These are phyloP conservation scores for Acrocalymma vagum DNA, from an alignment of 2,329 filamentous ascomycete species.

Conservation along the genomic window DNA sequence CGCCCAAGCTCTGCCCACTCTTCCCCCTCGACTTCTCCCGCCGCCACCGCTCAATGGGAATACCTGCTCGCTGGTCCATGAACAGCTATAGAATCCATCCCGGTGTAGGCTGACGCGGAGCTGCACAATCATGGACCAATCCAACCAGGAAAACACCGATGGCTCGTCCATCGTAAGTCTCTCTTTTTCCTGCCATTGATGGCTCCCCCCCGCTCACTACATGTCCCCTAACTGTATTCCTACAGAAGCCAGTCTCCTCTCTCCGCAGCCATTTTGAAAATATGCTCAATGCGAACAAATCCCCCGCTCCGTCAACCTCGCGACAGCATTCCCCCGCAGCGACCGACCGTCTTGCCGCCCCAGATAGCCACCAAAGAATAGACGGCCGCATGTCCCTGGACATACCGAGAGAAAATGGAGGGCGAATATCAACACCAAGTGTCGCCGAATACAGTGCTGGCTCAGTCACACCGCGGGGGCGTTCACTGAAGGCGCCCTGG, in stretches of 20 bases:
- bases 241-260: constrained; percentile 81
- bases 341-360: constrained; percentile 34
- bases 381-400: constrained; percentile 52
- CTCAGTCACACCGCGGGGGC: constrained; percentile 43
- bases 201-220: background rate
- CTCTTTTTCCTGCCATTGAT: background rate
- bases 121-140: constrained; percentile 42
- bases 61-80: constrained; percentile 37
- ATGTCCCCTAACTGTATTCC: constrained; percentile 1
- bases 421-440: constrained; percentile 27
- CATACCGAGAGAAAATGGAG: constrained; percentile 44
- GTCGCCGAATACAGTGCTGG: constrained; percentile 47
- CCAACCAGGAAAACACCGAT: constrained; percentile 69
- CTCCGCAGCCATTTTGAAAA: constrained; percentile 84
- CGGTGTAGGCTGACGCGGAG: constrained; percentile 45
- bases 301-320: constrained; percentile 29
- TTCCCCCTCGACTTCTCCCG: constrained; percentile 23
- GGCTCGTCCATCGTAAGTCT: constrained; percentile 75
- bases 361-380: constrained; percentile 36
- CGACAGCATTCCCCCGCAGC: constrained; percentile 43
- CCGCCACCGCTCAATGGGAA: constrained; percentile 41
- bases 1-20: constrained; percentile 12
- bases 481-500: constrained; percentile 44
- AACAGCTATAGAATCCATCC: constrained; percentile 38
- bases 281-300: constrained; percentile 61